A percentile compares a stretch with the other conserved stretches of the same genome.
phyloP scores from a whole-genome alignment of 2,329 filamentous ascomycete genomes.

The Neocatenulostroma microsporum region DNA sequence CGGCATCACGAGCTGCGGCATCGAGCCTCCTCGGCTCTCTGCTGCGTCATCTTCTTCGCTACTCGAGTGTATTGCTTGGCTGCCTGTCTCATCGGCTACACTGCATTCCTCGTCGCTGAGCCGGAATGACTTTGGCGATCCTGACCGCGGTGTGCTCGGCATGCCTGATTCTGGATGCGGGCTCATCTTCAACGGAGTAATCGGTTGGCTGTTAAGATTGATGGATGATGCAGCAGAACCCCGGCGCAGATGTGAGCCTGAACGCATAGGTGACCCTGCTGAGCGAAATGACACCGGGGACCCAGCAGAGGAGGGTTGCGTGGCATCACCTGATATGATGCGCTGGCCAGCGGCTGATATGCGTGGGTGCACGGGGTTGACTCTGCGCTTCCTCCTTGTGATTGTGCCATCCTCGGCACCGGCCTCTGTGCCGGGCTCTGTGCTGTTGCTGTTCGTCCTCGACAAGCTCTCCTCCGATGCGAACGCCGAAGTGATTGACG shows the following conservation, averaged over 20 bases:
- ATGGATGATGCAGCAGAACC: constrained; percentile 21
- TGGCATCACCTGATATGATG: constrained; percentile 27
- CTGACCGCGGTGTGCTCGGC: constrained; percentile 53
- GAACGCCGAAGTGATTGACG: constrained; percentile 40
- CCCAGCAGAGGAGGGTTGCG: constrained; percentile 12
- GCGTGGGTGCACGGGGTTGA: constrained; percentile 30
- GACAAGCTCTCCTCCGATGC: constrained; percentile 21
- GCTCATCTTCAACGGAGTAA: constrained; percentile 43
- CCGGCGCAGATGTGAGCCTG: constrained; percentile 20
- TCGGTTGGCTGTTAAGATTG: constrained; percentile 30
- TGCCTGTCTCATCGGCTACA: constrained; percentile 47
- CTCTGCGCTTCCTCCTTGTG: constrained; percentile 22
- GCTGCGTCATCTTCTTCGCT: constrained; percentile 38
- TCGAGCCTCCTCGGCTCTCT: constrained; percentile 31
- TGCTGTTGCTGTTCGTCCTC: constrained; percentile 20
- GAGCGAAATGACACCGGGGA: constrained; percentile 20
- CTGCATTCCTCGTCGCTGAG: constrained; percentile 51
- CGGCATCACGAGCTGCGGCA: constrained; percentile 91
- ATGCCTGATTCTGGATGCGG: constrained; percentile 44
- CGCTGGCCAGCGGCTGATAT: constrained; percentile 27
- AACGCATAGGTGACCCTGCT: constrained; percentile 19
- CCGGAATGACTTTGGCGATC: constrained; percentile 51
- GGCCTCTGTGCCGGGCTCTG: constrained; percentile 13
- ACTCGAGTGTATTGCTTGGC: constrained; percentile 47
- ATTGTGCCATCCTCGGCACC: constrained; percentile 12